phyloP scores from a whole-genome alignment of 768 basidiomycete genomes.

The Crepidotus variabilis region DNA sequence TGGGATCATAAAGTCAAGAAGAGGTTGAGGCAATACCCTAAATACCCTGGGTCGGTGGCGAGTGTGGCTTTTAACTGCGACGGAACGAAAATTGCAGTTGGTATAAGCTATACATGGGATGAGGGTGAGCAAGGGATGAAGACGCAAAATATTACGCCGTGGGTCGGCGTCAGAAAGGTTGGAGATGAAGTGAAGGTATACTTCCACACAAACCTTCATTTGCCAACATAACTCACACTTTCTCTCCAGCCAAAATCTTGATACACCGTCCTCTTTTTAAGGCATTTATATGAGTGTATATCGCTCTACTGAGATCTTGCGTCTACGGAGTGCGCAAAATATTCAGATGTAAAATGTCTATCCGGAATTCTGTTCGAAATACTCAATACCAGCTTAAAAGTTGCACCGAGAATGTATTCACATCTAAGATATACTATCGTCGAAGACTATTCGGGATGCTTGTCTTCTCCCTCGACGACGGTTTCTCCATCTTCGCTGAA shows the following conservation, averaged over 20 bases:
- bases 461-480: constrained; percentile 61
- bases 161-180: constrained; percentile 56
- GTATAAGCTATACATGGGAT: constrained; percentile 87
- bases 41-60: constrained; percentile 72
- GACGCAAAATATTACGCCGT: constrained; percentile 52
- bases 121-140: constrained; percentile 74
- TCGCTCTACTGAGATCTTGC: too few species aligned
- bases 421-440: neutral
- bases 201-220: neutral
- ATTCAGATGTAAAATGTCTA: too few species aligned
- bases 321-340: too few species aligned
- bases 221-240: too few species aligned
- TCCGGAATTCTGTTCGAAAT: too few species aligned
- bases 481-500: constrained; percentile 77
- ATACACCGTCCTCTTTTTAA: too few species aligned
- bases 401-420: too few species aligned
- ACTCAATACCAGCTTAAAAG: too few species aligned
- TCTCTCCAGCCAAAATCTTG: too few species aligned
- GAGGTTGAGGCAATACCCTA: constrained; percentile 85
- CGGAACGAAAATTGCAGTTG: constrained; percentile 80
- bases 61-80: constrained; percentile 81
- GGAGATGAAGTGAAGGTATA: constrained; percentile 72
- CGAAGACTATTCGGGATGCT: neutral
- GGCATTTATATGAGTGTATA: too few species aligned
- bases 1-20: constrained; percentile 99